phyloP scores from a whole-genome alignment of 2,329 filamentous ascomycete species.

The Xylaria sp. region DNA sequence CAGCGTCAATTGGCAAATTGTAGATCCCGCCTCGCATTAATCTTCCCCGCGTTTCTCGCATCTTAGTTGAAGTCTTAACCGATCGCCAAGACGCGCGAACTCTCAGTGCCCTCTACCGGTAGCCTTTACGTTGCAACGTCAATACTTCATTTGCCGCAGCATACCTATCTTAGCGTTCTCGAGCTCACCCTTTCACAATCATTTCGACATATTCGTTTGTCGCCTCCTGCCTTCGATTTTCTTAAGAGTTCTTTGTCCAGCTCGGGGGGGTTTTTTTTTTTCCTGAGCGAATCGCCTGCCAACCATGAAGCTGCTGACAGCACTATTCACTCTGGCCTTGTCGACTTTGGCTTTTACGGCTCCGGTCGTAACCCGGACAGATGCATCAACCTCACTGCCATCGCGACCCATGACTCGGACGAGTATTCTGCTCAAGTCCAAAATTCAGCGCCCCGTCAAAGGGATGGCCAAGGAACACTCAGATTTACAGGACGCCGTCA shows the following conservation, averaged over 20 bases:
- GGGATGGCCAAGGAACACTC: conserved; percentile 12
- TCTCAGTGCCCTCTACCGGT: not conserved
- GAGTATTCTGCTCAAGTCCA: conserved; percentile 1
- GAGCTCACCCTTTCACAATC: not conserved
- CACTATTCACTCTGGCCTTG: conserved; percentile 18
- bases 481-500: conserved; percentile 14
- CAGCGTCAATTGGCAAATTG: not conserved
- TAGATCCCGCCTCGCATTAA: not conserved
- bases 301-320: conserved; percentile 22
- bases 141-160: not conserved
- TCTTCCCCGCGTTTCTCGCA: not conserved
- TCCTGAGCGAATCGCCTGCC: conserved; percentile 3
- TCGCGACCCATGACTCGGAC: conserved; percentile 7
- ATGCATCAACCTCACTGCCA: conserved; percentile 9
- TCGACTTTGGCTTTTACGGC: conserved; percentile 20
- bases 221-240: not conserved
- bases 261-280: too few species aligned
- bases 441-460: conserved; percentile 1
- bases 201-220: not conserved
- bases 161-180: not conserved
- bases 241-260: not conserved
- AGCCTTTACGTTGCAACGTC: not conserved
- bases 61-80: not conserved
- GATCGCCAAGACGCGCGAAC: not conserved
- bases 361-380: conserved; percentile 16